phyloP scores from a whole-genome alignment of 768 basidiomycete species.

The Lentinula sp. region DNA sequence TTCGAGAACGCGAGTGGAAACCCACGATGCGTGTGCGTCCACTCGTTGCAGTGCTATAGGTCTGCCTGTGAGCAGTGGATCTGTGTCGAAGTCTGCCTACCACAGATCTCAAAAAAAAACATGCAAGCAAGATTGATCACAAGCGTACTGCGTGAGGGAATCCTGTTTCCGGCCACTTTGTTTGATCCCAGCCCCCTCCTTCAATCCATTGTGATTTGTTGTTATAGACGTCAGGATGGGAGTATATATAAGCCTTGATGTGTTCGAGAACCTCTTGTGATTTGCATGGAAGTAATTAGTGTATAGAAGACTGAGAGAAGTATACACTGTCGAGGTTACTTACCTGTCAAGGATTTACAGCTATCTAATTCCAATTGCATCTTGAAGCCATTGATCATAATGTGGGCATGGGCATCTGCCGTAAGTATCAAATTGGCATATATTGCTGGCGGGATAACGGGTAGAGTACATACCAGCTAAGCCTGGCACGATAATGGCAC shows the following conservation, averaged over 20 bases:
- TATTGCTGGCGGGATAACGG: background rate
- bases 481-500: conserved; percentile 62
- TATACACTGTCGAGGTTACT: background rate
- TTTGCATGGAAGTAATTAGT: background rate
- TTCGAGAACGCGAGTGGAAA: conserved; percentile 67
- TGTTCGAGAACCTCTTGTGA: conserved; percentile 54
- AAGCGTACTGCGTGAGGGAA: conserved; percentile 69
- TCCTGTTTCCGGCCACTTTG: conserved; percentile 52
- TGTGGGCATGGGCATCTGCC: conserved; percentile 76
- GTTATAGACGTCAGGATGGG: conserved; percentile 47
- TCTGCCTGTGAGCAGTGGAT: conserved; percentile 59
- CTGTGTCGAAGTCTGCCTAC: conserved; percentile 68
- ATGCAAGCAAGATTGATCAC: background rate
- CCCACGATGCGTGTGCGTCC: conserved; percentile 86
- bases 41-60: conserved; percentile 72
- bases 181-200: conserved; percentile 96
- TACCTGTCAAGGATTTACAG: conserved; percentile 56
- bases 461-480: conserved; percentile 46
- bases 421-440: background rate
- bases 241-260: conserved; percentile 51
- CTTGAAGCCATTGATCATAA: conserved; percentile 70
- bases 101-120: background rate
- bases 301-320: background rate
- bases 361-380: conserved; percentile 58
- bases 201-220: conserved; percentile 65